phyloP scores from a whole-genome alignment of 208 protist species.

The Leishmania braziliensis region DNA sequence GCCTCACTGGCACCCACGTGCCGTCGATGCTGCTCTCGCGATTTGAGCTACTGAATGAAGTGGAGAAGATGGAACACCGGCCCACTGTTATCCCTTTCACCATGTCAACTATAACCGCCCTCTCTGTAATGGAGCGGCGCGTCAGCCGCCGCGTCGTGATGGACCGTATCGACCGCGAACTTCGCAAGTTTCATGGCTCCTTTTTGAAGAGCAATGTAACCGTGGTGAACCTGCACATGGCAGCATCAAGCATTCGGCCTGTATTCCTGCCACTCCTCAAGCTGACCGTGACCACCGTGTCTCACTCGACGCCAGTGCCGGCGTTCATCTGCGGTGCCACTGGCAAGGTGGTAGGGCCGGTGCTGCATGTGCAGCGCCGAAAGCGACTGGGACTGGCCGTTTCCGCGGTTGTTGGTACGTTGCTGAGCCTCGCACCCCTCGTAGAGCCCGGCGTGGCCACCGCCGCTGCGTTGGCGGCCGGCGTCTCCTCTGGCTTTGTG shows the following conservation, averaged over 20 bases:
- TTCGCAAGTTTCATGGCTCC: conserved; percentile 86
- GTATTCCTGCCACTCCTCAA: conserved; percentile 86
- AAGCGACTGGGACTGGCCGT: conserved; percentile 33
- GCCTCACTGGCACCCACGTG: conserved; percentile 76
- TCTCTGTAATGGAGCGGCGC: conserved; percentile 75
- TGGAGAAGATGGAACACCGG: conserved; percentile 62
- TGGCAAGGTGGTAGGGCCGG: conserved; percentile 79
- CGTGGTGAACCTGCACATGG: conserved; percentile 63
- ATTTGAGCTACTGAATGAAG: conserved; percentile 81
- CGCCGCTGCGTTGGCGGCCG: conserved; percentile 56
- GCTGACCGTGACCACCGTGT: conserved; percentile 68
- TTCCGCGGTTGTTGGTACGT: conserved; percentile 31
- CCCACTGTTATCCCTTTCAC: conserved; percentile 82
- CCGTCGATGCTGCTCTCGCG: conserved; percentile 90
- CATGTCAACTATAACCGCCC: conserved; percentile 87
- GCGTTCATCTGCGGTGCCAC: conserved; percentile 89
- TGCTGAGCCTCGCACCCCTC: conserved; percentile 55
- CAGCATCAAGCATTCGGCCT: conserved; percentile 68
- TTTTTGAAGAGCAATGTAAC: conserved; percentile 82
- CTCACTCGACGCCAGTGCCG: conserved; percentile 44
- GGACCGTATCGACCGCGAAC: conserved; percentile 75
- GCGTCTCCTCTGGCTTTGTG: conserved; percentile 36
- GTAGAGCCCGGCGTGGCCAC: conserved; percentile 69
- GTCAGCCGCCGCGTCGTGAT: conserved; percentile 64
- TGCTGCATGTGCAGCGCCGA: conserved; percentile 53